A percentile compares a stretch with the other conserved stretches of the same genome.
phyloP scores from a whole-genome alignment of 2,329 filamentous ascomycete genomes.

The Fusarium nygamai region DNA sequence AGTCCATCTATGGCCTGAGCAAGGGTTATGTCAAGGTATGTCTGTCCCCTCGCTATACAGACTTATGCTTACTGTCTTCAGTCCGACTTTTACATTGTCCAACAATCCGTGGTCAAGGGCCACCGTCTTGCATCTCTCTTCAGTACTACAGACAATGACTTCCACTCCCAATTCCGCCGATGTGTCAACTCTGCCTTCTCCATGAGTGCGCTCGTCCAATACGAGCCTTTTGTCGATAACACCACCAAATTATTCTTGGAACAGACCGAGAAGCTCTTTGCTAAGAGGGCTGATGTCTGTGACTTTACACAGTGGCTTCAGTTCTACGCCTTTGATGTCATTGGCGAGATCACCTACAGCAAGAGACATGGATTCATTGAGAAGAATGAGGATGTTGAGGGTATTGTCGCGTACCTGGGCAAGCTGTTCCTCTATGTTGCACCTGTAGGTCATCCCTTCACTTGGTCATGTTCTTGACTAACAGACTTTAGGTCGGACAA shows the following conservation, averaged over 20 bases:
- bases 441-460: constrained; percentile 56
- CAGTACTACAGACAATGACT: constrained; percentile 78
- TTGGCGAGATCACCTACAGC: constrained; percentile 80
- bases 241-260: constrained; percentile 76
- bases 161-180: constrained; percentile 78
- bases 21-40: constrained; percentile 81
- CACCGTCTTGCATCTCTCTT: constrained; percentile 77
- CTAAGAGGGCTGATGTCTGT: constrained; percentile 48
- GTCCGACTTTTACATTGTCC: constrained; percentile 84
- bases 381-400: constrained; percentile 77
- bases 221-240: constrained; percentile 82
- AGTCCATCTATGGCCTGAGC: constrained; percentile 82
- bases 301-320: constrained; percentile 80
- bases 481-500: constrained; percentile 68
- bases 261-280: constrained; percentile 67
- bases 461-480: rapidly evolving
- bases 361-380: constrained; percentile 81
- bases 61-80: background rate
- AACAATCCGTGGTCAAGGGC: constrained; percentile 77
- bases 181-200: constrained; percentile 81
- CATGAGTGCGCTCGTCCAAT: constrained; percentile 80
- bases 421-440: constrained; percentile 76
- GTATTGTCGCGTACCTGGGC: constrained; percentile 73
- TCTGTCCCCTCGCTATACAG: background rate
- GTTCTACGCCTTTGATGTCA: constrained; percentile 85